Conservation (phyloP, 2,329 filamentous ascomycete species). For the Erysiphe neolycopersici region DNA sequence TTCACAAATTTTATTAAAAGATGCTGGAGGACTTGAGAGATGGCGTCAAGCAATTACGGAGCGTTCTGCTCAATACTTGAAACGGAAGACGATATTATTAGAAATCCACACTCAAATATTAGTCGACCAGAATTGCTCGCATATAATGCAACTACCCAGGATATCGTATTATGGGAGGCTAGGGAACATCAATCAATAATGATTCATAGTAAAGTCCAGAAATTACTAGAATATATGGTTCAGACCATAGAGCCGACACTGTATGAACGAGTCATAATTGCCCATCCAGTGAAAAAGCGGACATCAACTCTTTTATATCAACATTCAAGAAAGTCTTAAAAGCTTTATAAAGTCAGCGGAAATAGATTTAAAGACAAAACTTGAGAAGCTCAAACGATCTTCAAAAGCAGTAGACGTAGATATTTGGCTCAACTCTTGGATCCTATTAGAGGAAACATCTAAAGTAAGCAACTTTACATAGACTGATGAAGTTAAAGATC, state of each 20-base stretch:
- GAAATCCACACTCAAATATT: not conserved
- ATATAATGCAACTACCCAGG: not conserved
- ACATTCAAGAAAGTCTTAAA: not conserved
- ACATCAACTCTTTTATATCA: not conserved
- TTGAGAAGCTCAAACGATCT: not conserved
- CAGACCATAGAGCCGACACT: not conserved
- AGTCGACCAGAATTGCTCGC: not conserved
- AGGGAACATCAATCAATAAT: not conserved
- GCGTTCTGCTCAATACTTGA: not conserved
- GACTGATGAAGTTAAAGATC: not conserved
- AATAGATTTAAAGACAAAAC: not conserved
- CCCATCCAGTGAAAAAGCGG: not conserved
- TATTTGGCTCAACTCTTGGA: not conserved
- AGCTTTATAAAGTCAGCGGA: not conserved
- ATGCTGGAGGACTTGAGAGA: not conserved
- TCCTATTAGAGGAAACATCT: not conserved
- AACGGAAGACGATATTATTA: not conserved
- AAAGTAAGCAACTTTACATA: not conserved
- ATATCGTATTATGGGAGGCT: too few relatives aligned
- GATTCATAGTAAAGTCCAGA: not conserved
- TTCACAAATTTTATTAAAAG: too few relatives aligned
- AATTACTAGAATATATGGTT: not conserved
- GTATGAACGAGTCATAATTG: not conserved
- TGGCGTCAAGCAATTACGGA: not conserved
- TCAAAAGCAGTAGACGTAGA: not conserved